Conservation (phyloP, 106 monocot species). For the Acorus calamus region DNA sequence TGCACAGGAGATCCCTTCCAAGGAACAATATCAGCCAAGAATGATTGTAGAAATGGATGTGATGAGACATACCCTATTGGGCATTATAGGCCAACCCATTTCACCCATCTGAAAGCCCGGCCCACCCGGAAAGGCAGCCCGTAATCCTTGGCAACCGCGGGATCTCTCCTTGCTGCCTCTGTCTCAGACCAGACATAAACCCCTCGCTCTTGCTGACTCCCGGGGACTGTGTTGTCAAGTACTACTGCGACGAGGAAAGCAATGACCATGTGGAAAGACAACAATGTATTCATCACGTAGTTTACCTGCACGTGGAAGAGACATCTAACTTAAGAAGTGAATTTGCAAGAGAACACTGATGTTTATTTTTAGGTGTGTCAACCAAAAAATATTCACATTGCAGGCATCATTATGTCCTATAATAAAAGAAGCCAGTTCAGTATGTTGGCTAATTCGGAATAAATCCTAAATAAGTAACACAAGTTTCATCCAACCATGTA, state of each 20-base stretch:
- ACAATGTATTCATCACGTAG: conserved; percentile 72
- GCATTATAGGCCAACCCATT: conserved; percentile 79
- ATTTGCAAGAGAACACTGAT: no score
- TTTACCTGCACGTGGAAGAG: conserved; percentile 38
- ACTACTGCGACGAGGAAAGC: conserved; percentile 65
- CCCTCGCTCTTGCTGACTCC: conserved; percentile 67
- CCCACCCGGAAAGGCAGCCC: conserved; percentile 63
- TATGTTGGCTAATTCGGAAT: no score
- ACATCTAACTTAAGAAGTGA: no score
- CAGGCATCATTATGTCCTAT: no score
- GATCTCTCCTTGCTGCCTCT: conserved; percentile 52
- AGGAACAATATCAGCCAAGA: no score
- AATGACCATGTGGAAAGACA: conserved; percentile 83
- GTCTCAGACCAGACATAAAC: conserved; percentile 79
- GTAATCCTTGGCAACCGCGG: conserved; percentile 53
- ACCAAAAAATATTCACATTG: no score
- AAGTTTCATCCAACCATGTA: no score
- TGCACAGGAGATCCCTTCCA: background rate
- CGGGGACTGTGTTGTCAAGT: conserved; percentile 94
- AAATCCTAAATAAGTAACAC: no score
- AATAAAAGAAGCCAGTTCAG: no score
- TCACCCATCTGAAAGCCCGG: conserved; percentile 67
- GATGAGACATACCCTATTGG: background rate
- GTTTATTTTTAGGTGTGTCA: no score
- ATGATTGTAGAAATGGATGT: background rate